Conservation (phyloP, 345 rosid genomes). For the Gossypium longicalyx region DNA sequence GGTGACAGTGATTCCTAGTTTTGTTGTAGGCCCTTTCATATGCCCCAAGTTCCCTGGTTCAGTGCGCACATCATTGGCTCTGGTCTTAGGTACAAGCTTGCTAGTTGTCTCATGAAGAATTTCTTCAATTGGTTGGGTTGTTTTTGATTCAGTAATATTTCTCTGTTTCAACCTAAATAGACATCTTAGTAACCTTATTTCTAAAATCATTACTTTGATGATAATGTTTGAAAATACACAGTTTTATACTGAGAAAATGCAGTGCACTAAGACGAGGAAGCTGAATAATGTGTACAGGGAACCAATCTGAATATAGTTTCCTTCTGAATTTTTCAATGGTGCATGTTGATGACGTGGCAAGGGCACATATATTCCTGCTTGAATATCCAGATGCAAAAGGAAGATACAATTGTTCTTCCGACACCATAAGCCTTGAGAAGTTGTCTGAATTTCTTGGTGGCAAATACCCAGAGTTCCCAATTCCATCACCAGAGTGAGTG, state of each 20-base stretch:
- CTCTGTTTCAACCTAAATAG: background rate
- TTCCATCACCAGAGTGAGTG: background rate
- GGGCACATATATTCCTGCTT: slow-evolving; percentile 1
- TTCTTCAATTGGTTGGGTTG: background rate
- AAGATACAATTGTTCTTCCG: slow-evolving; percentile 33
- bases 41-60: background rate
- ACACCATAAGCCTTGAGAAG: slow-evolving; percentile 12
- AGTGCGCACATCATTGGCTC: background rate
- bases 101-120: background rate
- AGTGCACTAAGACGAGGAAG: background rate
- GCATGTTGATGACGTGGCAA: background rate
- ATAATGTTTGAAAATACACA: too few relatives aligned
- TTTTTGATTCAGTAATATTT: background rate
- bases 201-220: too few relatives aligned
- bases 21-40: background rate
- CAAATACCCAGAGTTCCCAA: slow-evolving; percentile 26
- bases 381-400: slow-evolving; percentile 35
- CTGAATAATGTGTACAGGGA: background rate
- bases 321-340: slow-evolving; percentile 14
- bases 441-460: slow-evolving; percentile 25
- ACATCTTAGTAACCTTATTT: background rate
- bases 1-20: background rate
- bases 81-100: background rate
- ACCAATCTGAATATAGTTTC: background rate
- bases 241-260: too few relatives aligned